A percentile compares a stretch with the other conserved stretches of the same genome.
Conservation (phyloP, 345 rosid species). For the Camelina hispida region DNA sequence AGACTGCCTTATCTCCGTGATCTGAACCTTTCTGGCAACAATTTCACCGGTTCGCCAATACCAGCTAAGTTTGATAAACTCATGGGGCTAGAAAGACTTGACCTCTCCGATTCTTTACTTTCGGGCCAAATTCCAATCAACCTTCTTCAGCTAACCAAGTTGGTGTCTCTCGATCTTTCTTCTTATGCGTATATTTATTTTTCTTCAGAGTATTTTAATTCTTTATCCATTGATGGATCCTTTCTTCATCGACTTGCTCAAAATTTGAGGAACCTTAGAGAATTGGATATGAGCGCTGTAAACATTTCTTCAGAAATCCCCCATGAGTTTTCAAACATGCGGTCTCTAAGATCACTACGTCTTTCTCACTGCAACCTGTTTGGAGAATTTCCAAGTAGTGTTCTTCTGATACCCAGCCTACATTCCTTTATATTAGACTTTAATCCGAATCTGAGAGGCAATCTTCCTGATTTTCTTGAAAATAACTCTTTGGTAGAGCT, state of each 20-base stretch:
- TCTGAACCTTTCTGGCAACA: slow-evolving; percentile 42
- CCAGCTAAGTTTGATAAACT: slow-evolving; percentile 1
- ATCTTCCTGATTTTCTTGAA: not conserved
- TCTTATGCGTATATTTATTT: no score
- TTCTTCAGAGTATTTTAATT: no score
- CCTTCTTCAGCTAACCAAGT: not conserved
- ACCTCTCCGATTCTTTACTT: not conserved
- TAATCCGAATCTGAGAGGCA: slow-evolving; percentile 13
- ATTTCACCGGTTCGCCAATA: slow-evolving; percentile 8
- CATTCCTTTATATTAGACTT: not conserved
- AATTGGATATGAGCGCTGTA: not conserved
- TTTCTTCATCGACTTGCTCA: not conserved
- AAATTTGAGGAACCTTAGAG: slow-evolving; percentile 10
- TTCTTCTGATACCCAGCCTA: not conserved
- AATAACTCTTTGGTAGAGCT: not conserved
- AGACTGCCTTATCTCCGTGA: not conserved
- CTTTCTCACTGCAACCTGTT: not conserved
- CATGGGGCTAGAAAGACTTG: not conserved
- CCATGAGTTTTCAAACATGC: not conserved
- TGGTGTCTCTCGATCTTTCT: slow-evolving; percentile 18
- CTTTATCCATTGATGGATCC: not conserved
- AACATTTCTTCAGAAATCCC: slow-evolving; percentile 7
- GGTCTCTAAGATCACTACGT: not conserved
- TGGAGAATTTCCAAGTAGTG: slow-evolving; percentile 24
- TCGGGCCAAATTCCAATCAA: not conserved